Evolutionary conservation across 2,329 filamentous ascomycete genomes (phyloP), one percentile per base, ranked within the genome.

Genomic region (Blastomyces percursus): DNA sequence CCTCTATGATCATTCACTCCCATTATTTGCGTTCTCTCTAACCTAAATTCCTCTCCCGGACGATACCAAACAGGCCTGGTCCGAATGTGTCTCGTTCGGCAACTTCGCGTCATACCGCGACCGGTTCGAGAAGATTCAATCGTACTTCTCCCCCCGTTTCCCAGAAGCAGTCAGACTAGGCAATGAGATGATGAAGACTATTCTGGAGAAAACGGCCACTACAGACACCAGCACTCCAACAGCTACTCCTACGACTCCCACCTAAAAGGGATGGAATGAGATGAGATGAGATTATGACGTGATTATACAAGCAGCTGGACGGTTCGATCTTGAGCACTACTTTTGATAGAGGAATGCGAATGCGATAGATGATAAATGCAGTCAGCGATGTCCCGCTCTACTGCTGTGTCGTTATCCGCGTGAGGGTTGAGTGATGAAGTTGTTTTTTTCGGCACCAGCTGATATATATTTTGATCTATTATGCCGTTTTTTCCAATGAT

Each of bases 111-210:
- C 89, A 46, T 99, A 96, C 82, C 83, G 88, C 67, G 90, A 95
- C 79, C 85, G 95, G 63, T 99, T 99, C 72, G 85, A 94, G 71
- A 86, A 85, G 68, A 96, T 95, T 60, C 92, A 96, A 75, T 80
- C 80, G 66, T 99, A 96, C 79, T 99, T 99, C 75, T 86, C 91
- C 73, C 91, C 91, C 1, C 80, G 93, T 40, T 96, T 99, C 72
- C 84, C 86, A 1, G 92, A 95, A 72, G 94, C 94, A 6, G 90
- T 87, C 60, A 86, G 87, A 69, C 80, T 99, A 46, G 94, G 94
- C 2, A 96, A 96, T 73, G 88, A 92, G 73, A 99, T 99, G 94
- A 95, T 99, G 76, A 91, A 88, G 80, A 94, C 91, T 54, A 94
- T 99, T 70, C 77, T 96, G 68, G 89, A 93, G 77, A 93, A 90